These are phyloP conservation scores for Yarrowia sp. DNA, from an alignment of 805 yeast species.

Conservation along the genomic window DNA sequence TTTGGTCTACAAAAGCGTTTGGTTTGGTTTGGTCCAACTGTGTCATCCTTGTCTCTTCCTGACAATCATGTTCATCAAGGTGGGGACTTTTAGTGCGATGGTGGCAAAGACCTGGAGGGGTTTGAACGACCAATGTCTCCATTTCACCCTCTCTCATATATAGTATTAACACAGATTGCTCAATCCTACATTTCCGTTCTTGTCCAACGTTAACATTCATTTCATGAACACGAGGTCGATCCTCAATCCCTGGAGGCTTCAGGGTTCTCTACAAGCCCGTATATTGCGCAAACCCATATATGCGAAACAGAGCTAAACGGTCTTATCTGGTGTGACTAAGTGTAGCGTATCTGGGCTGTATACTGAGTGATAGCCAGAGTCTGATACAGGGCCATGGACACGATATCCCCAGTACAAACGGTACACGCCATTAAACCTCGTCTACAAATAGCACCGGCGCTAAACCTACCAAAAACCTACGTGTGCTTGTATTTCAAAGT, in stretches of 20 bases:
- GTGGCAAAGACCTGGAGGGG: too few species aligned
- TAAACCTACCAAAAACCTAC: background rate
- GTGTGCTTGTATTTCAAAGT: too few species aligned
- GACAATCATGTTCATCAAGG: background rate
- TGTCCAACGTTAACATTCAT: conserved; percentile 7
- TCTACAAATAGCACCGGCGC: background rate
- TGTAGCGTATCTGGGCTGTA: too few species aligned
- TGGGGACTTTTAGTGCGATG: background rate
- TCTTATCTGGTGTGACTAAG: background rate
- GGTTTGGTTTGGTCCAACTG: too few species aligned
- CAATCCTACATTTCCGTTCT: too few species aligned
- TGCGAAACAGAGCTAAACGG: background rate
- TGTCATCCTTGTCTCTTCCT: background rate
- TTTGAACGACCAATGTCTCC: too few species aligned
- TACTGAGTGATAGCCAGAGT: background rate
- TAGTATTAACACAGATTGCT: too few species aligned
- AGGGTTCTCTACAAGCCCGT: background rate
- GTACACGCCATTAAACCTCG: background rate
- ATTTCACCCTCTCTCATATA: too few species aligned
- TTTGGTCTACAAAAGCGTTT: too few species aligned
- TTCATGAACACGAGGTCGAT: conserved; percentile 9
- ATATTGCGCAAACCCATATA: conserved; percentile 1
- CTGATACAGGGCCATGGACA: background rate
- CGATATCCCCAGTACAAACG: too few species aligned
- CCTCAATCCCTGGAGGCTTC: background rate